These are phyloP conservation scores for Alternaria tenuissima DNA, from an alignment of 2,329 filamentous ascomycete genomes.

Conservation along the genomic window DNA sequence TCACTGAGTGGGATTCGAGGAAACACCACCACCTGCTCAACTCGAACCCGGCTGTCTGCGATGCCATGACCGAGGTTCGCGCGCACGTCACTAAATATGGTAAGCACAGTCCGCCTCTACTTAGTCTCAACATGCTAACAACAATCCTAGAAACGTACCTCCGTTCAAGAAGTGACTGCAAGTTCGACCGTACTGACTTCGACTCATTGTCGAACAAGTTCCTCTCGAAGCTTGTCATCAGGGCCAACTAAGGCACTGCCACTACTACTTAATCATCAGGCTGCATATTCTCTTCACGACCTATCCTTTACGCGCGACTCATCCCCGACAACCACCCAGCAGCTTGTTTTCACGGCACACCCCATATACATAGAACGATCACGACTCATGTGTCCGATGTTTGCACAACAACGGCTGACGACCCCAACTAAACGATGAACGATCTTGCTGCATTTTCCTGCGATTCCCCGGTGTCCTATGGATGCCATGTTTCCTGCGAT, in stretches of 20 bases:
- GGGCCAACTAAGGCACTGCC: constrained; percentile 72
- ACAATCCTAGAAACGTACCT: constrained; percentile 79
- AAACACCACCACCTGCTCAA: constrained; percentile 91
- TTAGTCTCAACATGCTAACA: constrained; percentile 52
- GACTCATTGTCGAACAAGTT: constrained; percentile 98
- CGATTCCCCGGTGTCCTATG: constrained; percentile 50
- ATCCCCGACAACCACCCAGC: constrained; percentile 37
- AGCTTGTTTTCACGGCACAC: constrained; percentile 38
- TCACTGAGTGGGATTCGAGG: constrained; percentile 91
- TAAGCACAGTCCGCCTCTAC: constrained; percentile 59
- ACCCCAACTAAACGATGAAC: constrained; percentile 45
- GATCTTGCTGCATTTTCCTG: constrained; percentile 40
- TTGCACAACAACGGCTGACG: constrained; percentile 46
- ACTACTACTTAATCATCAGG: constrained; percentile 21
- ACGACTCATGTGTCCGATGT: constrained; percentile 45
- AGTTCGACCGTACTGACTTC: constrained; percentile 91
- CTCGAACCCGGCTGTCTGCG: constrained; percentile 91
- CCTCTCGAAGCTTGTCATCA: constrained; percentile 93
- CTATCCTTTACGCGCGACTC: constrained; percentile 30
- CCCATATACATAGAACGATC: constrained; percentile 41
- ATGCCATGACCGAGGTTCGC: constrained; percentile 94
- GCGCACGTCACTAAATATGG: constrained; percentile 93
- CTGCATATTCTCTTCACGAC: constrained; percentile 25
- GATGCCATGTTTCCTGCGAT: constrained; percentile 46
- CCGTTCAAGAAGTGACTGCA: constrained; percentile 77